Percentiles rank a stretch among this genome's conserved stretches.
Conservation (phyloP, 768 basidiomycete species). For the Kwoniella pini region DNA sequence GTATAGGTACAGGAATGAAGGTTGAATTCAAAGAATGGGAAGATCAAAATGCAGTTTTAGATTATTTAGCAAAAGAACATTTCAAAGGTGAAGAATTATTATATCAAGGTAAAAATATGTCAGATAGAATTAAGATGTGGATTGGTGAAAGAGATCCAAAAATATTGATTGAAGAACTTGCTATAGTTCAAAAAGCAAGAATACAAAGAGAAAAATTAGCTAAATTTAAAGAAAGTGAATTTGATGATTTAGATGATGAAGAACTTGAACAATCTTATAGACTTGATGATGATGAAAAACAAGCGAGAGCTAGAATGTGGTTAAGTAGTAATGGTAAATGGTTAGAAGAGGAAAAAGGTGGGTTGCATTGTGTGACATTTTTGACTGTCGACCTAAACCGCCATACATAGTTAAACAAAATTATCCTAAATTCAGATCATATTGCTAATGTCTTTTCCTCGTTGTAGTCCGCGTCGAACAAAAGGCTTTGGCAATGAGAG, state of each 20-base stretch:
- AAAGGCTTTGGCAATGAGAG: conserved; percentile 23
- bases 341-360: conserved; percentile 44
- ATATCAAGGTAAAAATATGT: conserved; percentile 24
- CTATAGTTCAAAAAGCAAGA: conserved; percentile 31
- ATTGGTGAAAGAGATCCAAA: conserved; percentile 30
- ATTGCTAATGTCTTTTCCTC: not conserved
- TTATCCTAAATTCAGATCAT: not conserved
- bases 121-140: conserved; percentile 32
- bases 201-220: conserved; percentile 28
- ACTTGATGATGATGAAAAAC: conserved; percentile 40
- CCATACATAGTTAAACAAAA: too few relatives aligned
- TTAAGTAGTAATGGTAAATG: conserved; percentile 44
- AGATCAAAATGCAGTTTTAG: conserved; percentile 26
- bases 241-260: conserved; percentile 47
- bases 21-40: conserved; percentile 36
- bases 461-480: conserved; percentile 28
- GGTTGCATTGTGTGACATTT: too few relatives aligned
- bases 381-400: too few relatives aligned
- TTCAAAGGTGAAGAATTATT: conserved; percentile 29
- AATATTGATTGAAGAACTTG: conserved; percentile 31
- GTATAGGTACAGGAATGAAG: conserved; percentile 4
- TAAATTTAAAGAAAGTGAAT: conserved; percentile 26
- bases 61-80: conserved; percentile 23
- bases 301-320: conserved; percentile 45
- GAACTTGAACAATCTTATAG: conserved; percentile 39